Conservation (phyloP, 148 eudicot genomes). For the Gaultheria prostrata region DNA sequence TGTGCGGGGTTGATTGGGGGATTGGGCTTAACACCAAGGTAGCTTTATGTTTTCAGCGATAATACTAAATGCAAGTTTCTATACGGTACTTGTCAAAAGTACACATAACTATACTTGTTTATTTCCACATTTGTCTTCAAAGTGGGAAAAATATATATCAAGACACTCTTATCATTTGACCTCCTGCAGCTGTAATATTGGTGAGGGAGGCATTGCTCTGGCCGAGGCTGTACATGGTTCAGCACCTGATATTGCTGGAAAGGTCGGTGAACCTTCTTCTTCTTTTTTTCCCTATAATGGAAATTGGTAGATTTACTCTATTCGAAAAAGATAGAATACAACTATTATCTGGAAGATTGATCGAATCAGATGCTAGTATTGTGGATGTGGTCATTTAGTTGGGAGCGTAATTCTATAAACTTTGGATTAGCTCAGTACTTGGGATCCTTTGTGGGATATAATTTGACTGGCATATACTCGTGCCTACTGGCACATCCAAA, state of each 20-base stretch:
- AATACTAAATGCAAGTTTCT: too few relatives aligned
- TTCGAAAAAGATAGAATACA: neutral
- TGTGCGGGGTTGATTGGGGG: slow-evolving; percentile 99
- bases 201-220: slow-evolving; percentile 95
- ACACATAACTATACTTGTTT: neutral
- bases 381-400: neutral
- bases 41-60: slow-evolving; percentile 2
- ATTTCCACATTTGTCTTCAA: neutral
- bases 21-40: slow-evolving; percentile 98
- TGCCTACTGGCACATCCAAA: neutral
- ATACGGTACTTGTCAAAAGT: neutral
- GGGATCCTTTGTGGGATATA: neutral
- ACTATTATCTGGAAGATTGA: neutral
- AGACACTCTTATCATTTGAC: slow-evolving; percentile 5
- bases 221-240: slow-evolving; percentile 99
- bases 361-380: neutral
- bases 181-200: slow-evolving; percentile 74
- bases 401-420: neutral
- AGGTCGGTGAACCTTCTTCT: slow-evolving; percentile 42
- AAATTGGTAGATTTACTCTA: neutral
- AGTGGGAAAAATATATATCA: neutral
- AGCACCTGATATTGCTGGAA: slow-evolving; percentile 99
- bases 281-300: neutral
- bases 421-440: neutral
- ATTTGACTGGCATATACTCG: neutral